Evolutionary conservation across 2,329 filamentous ascomycete species (phyloP).

Genomic region (Lachnellula hyalina): DNA sequence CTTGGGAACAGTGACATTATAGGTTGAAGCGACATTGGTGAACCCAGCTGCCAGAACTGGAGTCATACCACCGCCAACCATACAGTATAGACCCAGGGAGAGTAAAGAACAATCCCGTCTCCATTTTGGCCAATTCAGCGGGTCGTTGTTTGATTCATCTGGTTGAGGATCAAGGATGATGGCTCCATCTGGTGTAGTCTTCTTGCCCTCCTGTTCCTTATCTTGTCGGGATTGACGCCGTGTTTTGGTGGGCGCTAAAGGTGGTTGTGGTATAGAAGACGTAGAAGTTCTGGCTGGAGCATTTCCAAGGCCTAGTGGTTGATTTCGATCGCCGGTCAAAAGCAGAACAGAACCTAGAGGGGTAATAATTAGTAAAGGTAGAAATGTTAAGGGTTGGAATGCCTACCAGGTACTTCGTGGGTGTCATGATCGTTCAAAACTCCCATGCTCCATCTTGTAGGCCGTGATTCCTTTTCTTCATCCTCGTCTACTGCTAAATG

Average conservation of each 20-base stretch:
- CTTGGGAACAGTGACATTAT: slow-evolving; percentile 60
- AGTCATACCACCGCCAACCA: slow-evolving; percentile 90
- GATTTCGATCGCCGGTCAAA: slow-evolving; percentile 49
- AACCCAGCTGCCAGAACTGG: slow-evolving; percentile 88
- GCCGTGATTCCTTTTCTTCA: slow-evolving; percentile 16
- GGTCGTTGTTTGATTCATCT: slow-evolving; percentile 84
- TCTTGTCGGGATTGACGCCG: slow-evolving; percentile 13
- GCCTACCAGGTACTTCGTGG: slow-evolving; percentile 78
- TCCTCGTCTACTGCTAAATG: slow-evolving; percentile 7
- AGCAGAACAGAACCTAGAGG: slow-evolving; percentile 51
- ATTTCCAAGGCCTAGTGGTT: slow-evolving; percentile 54
- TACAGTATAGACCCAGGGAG: slow-evolving; percentile 84
- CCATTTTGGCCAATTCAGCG: slow-evolving; percentile 84
- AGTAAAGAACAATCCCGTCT: slow-evolving; percentile 73
- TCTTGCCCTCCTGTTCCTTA: slow-evolving; percentile 44
- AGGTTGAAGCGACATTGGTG: slow-evolving; percentile 65
- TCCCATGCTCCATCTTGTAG: slow-evolving; percentile 60
- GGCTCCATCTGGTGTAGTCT: slow-evolving; percentile 73
- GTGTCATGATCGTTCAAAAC: slow-evolving; percentile 76
- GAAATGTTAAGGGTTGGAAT: background rate
- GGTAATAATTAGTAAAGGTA: background rate
- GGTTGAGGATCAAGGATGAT: slow-evolving; percentile 91
- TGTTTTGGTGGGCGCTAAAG: slow-evolving; percentile 4
- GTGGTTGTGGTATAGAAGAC: slow-evolving; percentile 39
- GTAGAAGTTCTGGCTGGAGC: slow-evolving; percentile 52